Evolutionary conservation across 1,284 basidiomycete species (phyloP), one percentile per base, ranked within the genome.

Genomic region (Leccinum colubrinum): DNA sequence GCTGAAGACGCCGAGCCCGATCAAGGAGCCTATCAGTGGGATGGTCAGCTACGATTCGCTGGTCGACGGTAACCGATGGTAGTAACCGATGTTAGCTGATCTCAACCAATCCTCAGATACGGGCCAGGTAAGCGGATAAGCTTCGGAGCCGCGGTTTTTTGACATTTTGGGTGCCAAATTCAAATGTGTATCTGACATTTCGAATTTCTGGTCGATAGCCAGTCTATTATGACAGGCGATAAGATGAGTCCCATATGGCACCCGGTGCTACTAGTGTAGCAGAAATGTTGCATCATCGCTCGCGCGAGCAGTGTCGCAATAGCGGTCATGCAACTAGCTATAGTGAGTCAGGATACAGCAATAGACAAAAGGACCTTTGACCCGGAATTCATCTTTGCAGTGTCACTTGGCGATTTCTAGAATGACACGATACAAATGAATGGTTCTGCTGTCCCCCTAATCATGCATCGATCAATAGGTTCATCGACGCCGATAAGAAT

Each of bases 231-330:
- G 39, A 27, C 17, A 55, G 20, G 8, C 3, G 53, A 65, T 30
- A 62, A 62, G 59, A 17, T 3, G 50, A 62, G 48, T 51, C 15
- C 41, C 59, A 53, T 60, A 33, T 35, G 62, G 46, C 6, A 51
- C 20, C n/a, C 6, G 17, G 17, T 8, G 20, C 27, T 6, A 15
- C 20, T 9, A 15, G 46, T 48, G 20, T 59, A 22, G 30, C n/a
- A 14, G 14, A 27, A 17, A 35, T 35, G 6, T 22, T 20, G 17
- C 22, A 20, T 15, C 33, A 33, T 30, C 30, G n/a, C 11, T 12
- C 15, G 5, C 12, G 33, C n/a, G 30, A 35, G 58, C 9, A 55
- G 33, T 15, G 33, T 55, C 17, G 43, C 20, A 37, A 37, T 12
- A 51, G 33, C 27, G 12, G 9, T 37, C n/a, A 5, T 3, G 20